Evolutionary conservation across 2,329 filamentous ascomycete species (phyloP).

Genomic region (Talaromyces rugulosus): DNA sequence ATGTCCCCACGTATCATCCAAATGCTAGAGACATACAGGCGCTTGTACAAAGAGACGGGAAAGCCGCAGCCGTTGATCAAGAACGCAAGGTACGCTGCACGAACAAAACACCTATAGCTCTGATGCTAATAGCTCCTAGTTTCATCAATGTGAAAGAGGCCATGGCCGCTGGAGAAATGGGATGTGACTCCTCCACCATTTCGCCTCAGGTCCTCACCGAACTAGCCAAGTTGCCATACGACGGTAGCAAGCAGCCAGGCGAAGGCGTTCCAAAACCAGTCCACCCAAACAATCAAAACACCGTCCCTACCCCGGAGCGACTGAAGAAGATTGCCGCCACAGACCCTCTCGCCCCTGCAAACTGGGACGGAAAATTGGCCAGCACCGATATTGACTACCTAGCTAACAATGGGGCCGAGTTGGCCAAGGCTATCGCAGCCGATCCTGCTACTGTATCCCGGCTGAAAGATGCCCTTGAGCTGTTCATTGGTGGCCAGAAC

Average conservation of each 20-base stretch:
- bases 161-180: background rate
- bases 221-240: background rate
- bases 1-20: constrained; percentile 47
- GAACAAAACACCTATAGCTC: background rate
- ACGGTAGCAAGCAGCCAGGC: background rate
- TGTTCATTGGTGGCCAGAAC: background rate
- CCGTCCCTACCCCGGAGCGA: constrained; percentile 16
- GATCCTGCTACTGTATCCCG: constrained; percentile 2
- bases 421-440: constrained; percentile 37
- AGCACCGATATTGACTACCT: constrained; percentile 45
- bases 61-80: constrained; percentile 47
- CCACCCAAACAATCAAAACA: constrained; percentile 39
- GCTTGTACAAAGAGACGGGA: constrained; percentile 45
- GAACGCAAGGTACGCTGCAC: constrained; percentile 37
- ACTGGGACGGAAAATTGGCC: constrained; percentile 24
- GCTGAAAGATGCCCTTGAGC: background rate
- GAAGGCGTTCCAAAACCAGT: constrained; percentile 36
- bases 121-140: background rate
- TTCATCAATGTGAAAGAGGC: background rate
- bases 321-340: constrained; percentile 32
- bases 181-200: background rate
- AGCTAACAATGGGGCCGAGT: constrained; percentile 39
- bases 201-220: background rate
- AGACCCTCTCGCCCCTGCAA: constrained; percentile 34
- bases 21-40: constrained; percentile 47